Percentiles rank a stretch among this genome's conserved stretches.
phyloP scores from a whole-genome alignment of 2,329 filamentous ascomycete genomes.

The Ceratocystis colombiana region DNA sequence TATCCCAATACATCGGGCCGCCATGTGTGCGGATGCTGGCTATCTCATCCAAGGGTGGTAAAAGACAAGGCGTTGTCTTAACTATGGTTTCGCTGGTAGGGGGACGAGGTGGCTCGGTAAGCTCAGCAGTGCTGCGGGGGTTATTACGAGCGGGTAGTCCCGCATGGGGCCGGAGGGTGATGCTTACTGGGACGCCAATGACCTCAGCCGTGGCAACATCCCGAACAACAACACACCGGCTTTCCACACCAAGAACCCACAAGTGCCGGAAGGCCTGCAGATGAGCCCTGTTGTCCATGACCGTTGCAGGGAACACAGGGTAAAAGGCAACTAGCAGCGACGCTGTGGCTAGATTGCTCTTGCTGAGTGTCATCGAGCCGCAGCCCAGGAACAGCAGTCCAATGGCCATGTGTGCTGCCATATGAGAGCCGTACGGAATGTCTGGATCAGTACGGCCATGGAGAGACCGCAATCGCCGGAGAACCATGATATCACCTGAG shows the following conservation, averaged over 20 bases:
- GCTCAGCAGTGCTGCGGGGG: not conserved
- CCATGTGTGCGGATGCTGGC: constrained; percentile 49
- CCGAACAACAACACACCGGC: constrained; percentile 76
- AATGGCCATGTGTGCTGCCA: constrained; percentile 85
- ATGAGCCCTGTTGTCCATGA: constrained; percentile 90
- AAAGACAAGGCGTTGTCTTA: constrained; percentile 47
- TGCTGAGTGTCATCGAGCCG: constrained; percentile 84
- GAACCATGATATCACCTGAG: constrained; percentile 76
- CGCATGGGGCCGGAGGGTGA: constrained; percentile 45
- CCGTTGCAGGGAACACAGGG: constrained; percentile 75
- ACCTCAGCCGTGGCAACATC: constrained; percentile 77
- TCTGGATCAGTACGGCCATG: constrained; percentile 78
- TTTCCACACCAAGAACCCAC: constrained; percentile 88
- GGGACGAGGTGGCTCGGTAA: constrained; percentile 29
- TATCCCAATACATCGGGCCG: constrained; percentile 65
- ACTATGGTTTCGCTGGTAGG: constrained; percentile 26
- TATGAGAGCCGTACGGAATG: constrained; percentile 83
- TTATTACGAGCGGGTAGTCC: not conserved
- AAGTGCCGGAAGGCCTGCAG: constrained; percentile 94
- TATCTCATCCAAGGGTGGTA: constrained; percentile 57
- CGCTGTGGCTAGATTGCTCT: constrained; percentile 75
- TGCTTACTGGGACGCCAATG: constrained; percentile 59
- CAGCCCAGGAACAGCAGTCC: constrained; percentile 85
- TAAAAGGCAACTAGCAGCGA: constrained; percentile 86
- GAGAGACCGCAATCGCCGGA: constrained; percentile 74